A percentile compares a stretch with the other conserved stretches of the same genome.
Evolutionary conservation across 1,284 basidiomycete genomes (phyloP).

Genomic region (Singerocomus inundabilis): DNA sequence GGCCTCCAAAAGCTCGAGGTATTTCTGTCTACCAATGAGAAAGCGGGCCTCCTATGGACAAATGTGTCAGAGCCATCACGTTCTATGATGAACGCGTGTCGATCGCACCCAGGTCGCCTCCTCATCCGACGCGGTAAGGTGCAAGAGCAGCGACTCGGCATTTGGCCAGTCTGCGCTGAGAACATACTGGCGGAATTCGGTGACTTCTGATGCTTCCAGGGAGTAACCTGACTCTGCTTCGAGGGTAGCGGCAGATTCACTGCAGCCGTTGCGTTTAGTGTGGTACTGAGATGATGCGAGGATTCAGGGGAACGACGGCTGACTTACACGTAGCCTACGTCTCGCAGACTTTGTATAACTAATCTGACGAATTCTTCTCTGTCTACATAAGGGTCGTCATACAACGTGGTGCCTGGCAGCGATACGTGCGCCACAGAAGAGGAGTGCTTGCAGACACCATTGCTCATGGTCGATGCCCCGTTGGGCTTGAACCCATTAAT

Average conservation of each 20-base stretch:
- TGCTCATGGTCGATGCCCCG: conserved; percentile 35
- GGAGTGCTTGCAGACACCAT: conserved; percentile 47
- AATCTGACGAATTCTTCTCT: conserved; percentile 91
- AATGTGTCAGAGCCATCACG: conserved; percentile 21
- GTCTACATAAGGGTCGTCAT: conserved; percentile 75
- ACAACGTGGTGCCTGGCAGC: conserved; percentile 68
- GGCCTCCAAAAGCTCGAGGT: conserved; percentile 89
- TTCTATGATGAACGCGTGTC: conserved; percentile 12
- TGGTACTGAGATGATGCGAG: conserved; percentile 10
- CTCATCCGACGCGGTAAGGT: conserved; percentile 64
- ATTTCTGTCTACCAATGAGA: conserved; percentile 92
- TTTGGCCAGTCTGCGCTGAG: conserved; percentile 83
- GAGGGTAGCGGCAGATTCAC: conserved; percentile 84
- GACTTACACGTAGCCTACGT: conserved; percentile 91
- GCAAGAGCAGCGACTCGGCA: conserved; percentile 71
- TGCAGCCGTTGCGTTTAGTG: conserved; percentile 35
- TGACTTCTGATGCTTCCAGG: conserved; percentile 78
- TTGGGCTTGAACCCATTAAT: conserved; percentile 43
- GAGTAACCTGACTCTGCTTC: conserved; percentile 92
- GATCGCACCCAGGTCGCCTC: conserved; percentile 62
- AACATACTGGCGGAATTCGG: conserved; percentile 81
- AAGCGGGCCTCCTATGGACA: conserved; percentile 73
- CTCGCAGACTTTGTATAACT: conserved; percentile 86
- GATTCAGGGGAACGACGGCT: background rate
- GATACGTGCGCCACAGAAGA: conserved; percentile 53